These are phyloP conservation scores for Parasitella parasitica DNA, from an alignment of 371 early-diverging fungal species.

Conservation along the genomic window DNA sequence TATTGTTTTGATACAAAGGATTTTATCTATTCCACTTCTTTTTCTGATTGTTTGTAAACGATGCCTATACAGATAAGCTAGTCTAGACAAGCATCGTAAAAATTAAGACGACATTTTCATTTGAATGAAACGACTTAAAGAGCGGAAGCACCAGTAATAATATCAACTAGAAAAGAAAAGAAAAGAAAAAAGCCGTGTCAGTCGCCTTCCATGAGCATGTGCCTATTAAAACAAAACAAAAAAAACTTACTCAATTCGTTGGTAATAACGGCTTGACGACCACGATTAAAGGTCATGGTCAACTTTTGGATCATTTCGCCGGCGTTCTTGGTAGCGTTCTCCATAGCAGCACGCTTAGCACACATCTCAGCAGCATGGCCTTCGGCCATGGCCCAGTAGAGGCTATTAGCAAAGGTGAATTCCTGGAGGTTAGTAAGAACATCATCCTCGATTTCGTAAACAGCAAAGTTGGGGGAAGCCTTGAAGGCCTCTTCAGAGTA, in stretches of 20 bases:
- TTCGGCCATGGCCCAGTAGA: conserved; percentile 96
- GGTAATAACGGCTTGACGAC: conserved; percentile 96
- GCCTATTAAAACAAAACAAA: no score
- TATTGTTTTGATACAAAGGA: background rate
- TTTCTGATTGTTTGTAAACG: background rate
- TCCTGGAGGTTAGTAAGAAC: conserved; percentile 89
- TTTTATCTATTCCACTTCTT: background rate
- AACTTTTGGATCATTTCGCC: conserved; percentile 78
- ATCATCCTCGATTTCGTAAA: conserved; percentile 91
- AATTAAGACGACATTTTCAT: background rate
- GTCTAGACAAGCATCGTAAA: background rate
- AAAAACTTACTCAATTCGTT: conserved; percentile 83
- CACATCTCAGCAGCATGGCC: conserved; percentile 97
- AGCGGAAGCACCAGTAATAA: conserved; percentile 94
- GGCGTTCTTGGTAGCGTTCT: conserved; percentile 99
- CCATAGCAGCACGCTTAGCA: conserved; percentile 98
- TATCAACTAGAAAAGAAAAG: conserved; percentile 62
- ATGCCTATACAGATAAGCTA: background rate
- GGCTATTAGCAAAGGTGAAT: conserved; percentile 89
- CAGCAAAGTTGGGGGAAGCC: conserved; percentile 82
- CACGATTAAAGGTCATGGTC: conserved; percentile 90
- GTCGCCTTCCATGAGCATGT: no score
- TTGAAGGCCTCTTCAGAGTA: conserved; percentile 73
- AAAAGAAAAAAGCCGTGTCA: no score
- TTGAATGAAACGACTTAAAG: conserved; percentile 46